A percentile compares a stretch with the other conserved stretches of the same genome.
Evolutionary conservation across 768 basidiomycete genomes (phyloP).

Genomic region (Termitomyces sp.): DNA sequence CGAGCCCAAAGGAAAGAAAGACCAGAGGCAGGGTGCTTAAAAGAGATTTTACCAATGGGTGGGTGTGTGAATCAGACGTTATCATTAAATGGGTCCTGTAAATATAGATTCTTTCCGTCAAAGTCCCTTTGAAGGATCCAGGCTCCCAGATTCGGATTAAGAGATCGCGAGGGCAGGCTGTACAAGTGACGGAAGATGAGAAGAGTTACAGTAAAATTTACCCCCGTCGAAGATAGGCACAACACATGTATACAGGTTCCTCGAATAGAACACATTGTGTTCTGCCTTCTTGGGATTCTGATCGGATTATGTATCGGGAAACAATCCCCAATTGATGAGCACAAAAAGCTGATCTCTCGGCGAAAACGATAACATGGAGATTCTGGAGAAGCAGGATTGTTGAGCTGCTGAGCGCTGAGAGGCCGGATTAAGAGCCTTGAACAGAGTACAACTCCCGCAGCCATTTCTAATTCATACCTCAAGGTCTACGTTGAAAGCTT

Average conservation of each 20-base stretch:
- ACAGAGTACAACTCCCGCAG: not conserved
- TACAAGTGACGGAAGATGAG: constrained; percentile 21
- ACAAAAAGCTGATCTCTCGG: constrained; percentile 21
- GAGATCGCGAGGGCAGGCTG: constrained; percentile 28
- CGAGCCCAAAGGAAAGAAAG: constrained; percentile 23
- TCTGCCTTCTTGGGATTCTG: constrained; percentile 25
- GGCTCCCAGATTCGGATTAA: constrained; percentile 25
- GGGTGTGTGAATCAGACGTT: constrained; percentile 27
- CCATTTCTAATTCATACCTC: not conserved
- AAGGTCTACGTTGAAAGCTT: not conserved
- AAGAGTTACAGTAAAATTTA: constrained; percentile 14
- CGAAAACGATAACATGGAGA: constrained; percentile 16
- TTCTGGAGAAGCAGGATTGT: constrained; percentile 1
- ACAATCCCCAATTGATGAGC: constrained; percentile 15
- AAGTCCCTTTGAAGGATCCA: constrained; percentile 19
- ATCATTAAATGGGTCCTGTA: constrained; percentile 19
- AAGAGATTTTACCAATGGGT: constrained; percentile 27
- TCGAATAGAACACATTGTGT: constrained; percentile 19
- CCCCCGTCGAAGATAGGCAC: constrained; percentile 19
- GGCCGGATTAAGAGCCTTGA: not conserved
- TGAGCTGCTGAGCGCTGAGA: constrained; percentile 3
- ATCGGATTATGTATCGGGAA: constrained; percentile 26
- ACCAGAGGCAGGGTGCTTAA: constrained; percentile 30
- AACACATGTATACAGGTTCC: constrained; percentile 18
- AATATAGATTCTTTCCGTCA: constrained; percentile 21